phyloP scores from a whole-genome alignment of 2,329 filamentous ascomycete species.

The Penicillium sp. region DNA sequence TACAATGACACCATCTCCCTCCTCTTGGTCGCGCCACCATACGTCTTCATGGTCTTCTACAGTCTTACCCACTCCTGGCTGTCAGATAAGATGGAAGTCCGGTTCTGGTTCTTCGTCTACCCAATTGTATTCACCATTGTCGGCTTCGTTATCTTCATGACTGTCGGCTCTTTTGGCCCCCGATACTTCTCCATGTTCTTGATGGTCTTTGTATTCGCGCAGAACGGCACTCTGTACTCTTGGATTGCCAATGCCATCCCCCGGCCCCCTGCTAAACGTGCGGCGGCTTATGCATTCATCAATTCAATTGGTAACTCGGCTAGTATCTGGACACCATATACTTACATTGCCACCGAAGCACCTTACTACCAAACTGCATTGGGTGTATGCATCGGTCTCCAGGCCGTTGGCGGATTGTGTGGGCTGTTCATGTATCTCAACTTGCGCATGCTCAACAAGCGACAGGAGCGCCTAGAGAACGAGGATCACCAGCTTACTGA shows the following conservation, averaged over 20 bases:
- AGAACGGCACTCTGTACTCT: constrained; percentile 25
- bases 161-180: constrained; percentile 51
- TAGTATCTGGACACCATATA: constrained; percentile 55
- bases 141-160: constrained; percentile 58
- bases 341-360: constrained; percentile 42
- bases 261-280: constrained; percentile 56
- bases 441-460: constrained; percentile 50
- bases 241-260: constrained; percentile 55
- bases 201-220: constrained; percentile 58
- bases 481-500: constrained; percentile 48
- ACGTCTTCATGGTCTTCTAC: constrained; percentile 55
- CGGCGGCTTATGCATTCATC: constrained; percentile 57
- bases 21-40: constrained; percentile 55
- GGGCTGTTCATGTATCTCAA: constrained; percentile 42
- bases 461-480: constrained; percentile 53
- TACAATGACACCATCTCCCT: constrained; percentile 50
- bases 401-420: constrained; percentile 36
- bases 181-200: constrained; percentile 59
- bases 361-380: constrained; percentile 46
- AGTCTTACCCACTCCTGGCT: constrained; percentile 46
- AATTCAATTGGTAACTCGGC: constrained; percentile 57
- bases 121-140: constrained; percentile 54
- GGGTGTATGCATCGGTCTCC: constrained; percentile 44
- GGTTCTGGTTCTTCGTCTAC: constrained; percentile 57
- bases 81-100: constrained; percentile 47